Evolutionary conservation across 805 yeast genomes (phyloP).

Genomic region (Pichia paraexigua): DNA sequence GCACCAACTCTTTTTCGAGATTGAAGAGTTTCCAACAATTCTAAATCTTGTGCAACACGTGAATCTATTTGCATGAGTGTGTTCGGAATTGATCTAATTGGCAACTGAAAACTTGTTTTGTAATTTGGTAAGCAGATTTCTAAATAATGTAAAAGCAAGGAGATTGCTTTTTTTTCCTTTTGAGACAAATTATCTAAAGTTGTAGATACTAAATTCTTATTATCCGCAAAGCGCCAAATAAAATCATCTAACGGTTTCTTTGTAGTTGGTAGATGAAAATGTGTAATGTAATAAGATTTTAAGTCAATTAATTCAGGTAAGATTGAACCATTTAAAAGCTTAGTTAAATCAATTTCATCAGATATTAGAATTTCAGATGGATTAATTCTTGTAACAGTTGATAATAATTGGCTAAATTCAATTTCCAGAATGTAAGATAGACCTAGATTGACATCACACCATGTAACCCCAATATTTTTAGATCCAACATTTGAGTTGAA

Average conservation of each 20-base stretch:
- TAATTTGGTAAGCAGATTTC: conserved; percentile 66
- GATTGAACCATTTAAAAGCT: conserved; percentile 43
- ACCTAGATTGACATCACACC: conserved; percentile 89
- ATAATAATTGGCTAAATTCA: conserved; percentile 47
- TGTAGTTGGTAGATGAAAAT: conserved; percentile 35
- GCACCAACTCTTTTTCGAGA: conserved; percentile 59
- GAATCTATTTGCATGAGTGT: conserved; percentile 71
- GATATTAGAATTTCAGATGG: conserved; percentile 75
- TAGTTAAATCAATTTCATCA: conserved; percentile 33
- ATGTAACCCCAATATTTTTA: conserved; percentile 58
- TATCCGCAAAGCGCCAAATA: conserved; percentile 34
- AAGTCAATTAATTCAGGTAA: conserved; percentile 51
- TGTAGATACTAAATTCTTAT: conserved; percentile 17
- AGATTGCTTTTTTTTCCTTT: conserved; percentile 53
- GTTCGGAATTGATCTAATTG: conserved; percentile 46
- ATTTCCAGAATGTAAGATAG: conserved; percentile 63
- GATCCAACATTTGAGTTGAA: conserved; percentile 31
- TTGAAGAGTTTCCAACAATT: conserved; percentile 53
- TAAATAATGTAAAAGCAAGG: conserved; percentile 58
- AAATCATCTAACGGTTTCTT: conserved; percentile 33
- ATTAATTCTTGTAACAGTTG: conserved; percentile 67
- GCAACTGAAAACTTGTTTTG: conserved; percentile 55
- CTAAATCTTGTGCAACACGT: conserved; percentile 69
- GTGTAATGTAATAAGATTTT: conserved; percentile 52
- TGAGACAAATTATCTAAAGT: conserved; percentile 29